A percentile compares a stretch with the other conserved stretches of the same genome.
Conservation (phyloP, 345 rosid genomes). For the Syzygium grande region DNA sequence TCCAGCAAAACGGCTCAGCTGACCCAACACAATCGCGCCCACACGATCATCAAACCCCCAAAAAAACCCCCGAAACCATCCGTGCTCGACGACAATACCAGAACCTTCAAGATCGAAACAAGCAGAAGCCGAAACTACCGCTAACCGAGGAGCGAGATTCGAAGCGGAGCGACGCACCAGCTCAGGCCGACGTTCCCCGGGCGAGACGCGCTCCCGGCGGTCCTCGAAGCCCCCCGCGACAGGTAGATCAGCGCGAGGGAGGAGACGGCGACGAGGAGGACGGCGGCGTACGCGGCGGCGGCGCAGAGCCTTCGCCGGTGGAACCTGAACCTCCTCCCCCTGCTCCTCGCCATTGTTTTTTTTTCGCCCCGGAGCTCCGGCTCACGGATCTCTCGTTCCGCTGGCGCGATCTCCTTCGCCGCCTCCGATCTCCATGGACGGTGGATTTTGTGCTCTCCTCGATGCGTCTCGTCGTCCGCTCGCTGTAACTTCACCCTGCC, state of each 20-base stretch:
- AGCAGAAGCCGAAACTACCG: neutral
- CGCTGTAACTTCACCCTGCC: neutral
- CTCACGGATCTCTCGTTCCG: neutral
- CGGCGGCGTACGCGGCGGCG: neutral
- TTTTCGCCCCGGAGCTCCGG: neutral
- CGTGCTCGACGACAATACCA: neutral
- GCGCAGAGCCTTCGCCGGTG: constrained; percentile 7
- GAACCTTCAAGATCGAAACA: neutral
- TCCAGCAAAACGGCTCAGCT: neutral
- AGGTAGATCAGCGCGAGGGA: neutral
- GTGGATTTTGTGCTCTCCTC: neutral
- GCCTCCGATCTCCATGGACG: neutral
- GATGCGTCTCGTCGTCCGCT: neutral
- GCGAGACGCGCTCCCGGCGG: neutral
- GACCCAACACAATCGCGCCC: neutral
- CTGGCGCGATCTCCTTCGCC: neutral
- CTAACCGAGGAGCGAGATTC: neutral
- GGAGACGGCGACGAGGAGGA: neutral
- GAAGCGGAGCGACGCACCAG: neutral
- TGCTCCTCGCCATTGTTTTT: constrained; percentile 1
- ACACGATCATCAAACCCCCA: neutral
- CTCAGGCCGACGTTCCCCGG: neutral
- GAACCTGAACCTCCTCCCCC: neutral
- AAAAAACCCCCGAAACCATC: neutral
- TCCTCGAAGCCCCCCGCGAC: constrained; percentile 7